phyloP scores from a whole-genome alignment of 2,329 filamentous ascomycete species.

The Aspergillus fumigatus region DNA sequence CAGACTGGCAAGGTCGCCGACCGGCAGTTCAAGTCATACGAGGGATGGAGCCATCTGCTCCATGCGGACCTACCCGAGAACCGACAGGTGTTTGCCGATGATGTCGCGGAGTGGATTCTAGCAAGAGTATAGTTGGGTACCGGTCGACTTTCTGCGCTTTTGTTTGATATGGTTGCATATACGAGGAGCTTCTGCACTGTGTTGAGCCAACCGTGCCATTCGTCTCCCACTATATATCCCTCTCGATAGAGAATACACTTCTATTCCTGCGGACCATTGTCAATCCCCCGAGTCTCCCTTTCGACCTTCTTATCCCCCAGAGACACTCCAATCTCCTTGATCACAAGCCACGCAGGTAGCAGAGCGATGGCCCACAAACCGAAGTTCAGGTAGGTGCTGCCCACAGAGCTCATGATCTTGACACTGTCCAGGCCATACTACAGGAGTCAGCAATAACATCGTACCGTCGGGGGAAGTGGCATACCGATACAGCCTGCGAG shows the following conservation, averaged over 20 bases:
- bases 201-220: too few relatives aligned
- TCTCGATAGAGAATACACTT: too few relatives aligned
- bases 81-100: background rate
- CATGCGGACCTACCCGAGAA: constrained; percentile 5
- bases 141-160: background rate
- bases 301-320: constrained; percentile 29
- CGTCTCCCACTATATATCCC: background rate
- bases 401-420: constrained; percentile 59
- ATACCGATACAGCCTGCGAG: constrained; percentile 63
- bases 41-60: constrained; percentile 6
- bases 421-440: constrained; percentile 63
- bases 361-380: constrained; percentile 62
- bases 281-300: constrained; percentile 11
- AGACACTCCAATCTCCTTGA: constrained; percentile 51
- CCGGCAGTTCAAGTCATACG: constrained; percentile 3
- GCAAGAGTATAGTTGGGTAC: background rate
- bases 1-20: constrained; percentile 2
- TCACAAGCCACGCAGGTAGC: constrained; percentile 62
- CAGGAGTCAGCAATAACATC: constrained; percentile 1
- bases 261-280: background rate
- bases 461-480: background rate
- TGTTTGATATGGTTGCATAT: background rate
- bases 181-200: background rate
- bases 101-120: background rate
- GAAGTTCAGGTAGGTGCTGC: constrained; percentile 67